phyloP scores from a whole-genome alignment of 2,329 filamentous ascomycete species.

The Ophiostoma australiae region DNA sequence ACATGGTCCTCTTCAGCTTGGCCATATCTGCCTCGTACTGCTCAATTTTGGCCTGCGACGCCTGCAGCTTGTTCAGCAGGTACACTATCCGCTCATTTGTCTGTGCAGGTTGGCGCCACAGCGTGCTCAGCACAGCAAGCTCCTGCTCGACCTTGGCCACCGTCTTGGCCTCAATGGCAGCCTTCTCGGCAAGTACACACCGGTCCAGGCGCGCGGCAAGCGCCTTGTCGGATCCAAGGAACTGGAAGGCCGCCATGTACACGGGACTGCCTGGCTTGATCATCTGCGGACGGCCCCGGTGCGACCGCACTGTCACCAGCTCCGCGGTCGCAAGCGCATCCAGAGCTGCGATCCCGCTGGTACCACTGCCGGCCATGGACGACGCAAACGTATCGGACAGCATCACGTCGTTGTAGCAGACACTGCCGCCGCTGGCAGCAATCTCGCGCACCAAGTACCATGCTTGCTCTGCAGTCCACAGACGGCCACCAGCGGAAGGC shows the following conservation, averaged over 20 bases:
- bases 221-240: slow-evolving; percentile 65
- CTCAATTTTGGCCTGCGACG: slow-evolving; percentile 70
- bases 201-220: slow-evolving; percentile 70
- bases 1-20: slow-evolving; percentile 65
- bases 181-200: slow-evolving; percentile 61
- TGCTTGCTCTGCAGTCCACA: slow-evolving; percentile 80
- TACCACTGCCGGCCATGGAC: slow-evolving; percentile 41
- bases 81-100: slow-evolving; percentile 63
- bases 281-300: slow-evolving; percentile 69
- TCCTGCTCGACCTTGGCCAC: slow-evolving; percentile 79
- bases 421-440: slow-evolving; percentile 49
- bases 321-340: slow-evolving; percentile 79
- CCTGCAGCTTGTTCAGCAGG: slow-evolving; percentile 66
- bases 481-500: slow-evolving; percentile 28
- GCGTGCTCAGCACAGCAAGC: slow-evolving; percentile 60
- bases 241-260: slow-evolving; percentile 75
- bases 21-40: slow-evolving; percentile 68
- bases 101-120: slow-evolving; percentile 68
- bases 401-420: slow-evolving; percentile 83
- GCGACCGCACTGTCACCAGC: slow-evolving; percentile 69
- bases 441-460: slow-evolving; percentile 83
- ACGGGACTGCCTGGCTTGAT: slow-evolving; percentile 82
- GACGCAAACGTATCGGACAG: slow-evolving; percentile 69
- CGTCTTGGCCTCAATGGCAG: slow-evolving; percentile 64
- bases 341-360: slow-evolving; percentile 63